A percentile compares a stretch with the other conserved stretches of the same genome.
Evolutionary conservation across 2,329 filamentous ascomycete species (phyloP).

Genomic region (Neocucurbitaria cava): DNA sequence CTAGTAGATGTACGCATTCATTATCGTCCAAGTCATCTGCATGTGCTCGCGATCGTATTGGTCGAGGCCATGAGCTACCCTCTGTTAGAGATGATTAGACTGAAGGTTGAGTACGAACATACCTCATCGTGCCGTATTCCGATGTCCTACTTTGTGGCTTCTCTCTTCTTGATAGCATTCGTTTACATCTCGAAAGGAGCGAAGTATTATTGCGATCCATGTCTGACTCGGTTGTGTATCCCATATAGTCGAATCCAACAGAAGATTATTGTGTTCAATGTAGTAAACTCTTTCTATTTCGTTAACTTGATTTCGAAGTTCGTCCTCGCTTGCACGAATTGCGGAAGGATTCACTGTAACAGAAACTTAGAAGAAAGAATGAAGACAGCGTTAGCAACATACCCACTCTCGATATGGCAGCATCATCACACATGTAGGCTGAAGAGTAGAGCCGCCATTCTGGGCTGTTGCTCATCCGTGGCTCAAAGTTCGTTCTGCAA

Average conservation of each 20-base stretch:
- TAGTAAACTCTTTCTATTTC: background rate
- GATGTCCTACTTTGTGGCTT: background rate
- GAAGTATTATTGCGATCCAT: background rate
- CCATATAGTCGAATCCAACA: background rate
- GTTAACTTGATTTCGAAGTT: background rate
- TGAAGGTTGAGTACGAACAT: background rate
- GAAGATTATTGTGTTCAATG: background rate
- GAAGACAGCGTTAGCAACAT: background rate
- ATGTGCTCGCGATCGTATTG: background rate
- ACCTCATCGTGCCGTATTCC: background rate
- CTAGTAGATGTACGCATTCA: constrained; percentile 2
- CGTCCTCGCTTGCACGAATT: background rate
- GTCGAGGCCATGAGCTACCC: background rate
- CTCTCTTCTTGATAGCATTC: background rate
- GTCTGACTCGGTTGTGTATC: background rate
- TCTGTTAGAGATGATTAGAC: background rate
- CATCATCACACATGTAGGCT: background rate
- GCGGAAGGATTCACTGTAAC: background rate
- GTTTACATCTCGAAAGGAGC: background rate
- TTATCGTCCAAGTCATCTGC: background rate
- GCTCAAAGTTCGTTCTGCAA: constrained; percentile 5
- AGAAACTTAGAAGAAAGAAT: background rate
- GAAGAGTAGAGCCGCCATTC: background rate
- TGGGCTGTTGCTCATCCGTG: constrained; percentile 2
- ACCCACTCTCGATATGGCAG: background rate